phyloP scores from a whole-genome alignment of 2,329 filamentous ascomycete species.

The Exserohilum turcica region DNA sequence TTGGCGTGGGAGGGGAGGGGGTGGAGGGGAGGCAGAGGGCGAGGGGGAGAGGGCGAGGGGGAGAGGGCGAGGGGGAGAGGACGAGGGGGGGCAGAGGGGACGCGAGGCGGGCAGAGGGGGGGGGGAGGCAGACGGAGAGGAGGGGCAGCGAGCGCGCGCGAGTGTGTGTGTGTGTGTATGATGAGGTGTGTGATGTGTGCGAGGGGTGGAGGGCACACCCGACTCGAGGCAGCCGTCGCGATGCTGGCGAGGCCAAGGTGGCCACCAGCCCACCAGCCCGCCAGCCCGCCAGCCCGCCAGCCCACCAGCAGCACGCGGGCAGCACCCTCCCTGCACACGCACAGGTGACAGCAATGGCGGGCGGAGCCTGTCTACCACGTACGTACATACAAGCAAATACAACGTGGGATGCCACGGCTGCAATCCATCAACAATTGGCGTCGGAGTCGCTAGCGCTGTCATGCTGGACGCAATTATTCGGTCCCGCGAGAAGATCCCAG shows the following conservation, averaged over 20 bases:
- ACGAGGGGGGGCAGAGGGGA: neutral
- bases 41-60: neutral
- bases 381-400: constrained; percentile 1
- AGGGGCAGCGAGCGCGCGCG: neutral
- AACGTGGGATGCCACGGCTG: neutral
- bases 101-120: too few relatives aligned
- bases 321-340: neutral
- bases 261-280: neutral
- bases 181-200: neutral
- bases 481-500: constrained; percentile 21
- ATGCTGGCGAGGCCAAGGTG: neutral
- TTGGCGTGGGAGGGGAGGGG: too few relatives aligned
- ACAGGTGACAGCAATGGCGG: neutral
- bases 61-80: neutral
- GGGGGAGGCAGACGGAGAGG: neutral
- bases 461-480: constrained; percentile 17
- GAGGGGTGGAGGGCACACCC: neutral
- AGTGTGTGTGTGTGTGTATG: neutral
- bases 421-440: constrained; percentile 11
- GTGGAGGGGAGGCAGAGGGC: neutral
- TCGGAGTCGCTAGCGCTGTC: constrained; percentile 14
- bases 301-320: neutral
- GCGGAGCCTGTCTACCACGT: too few relatives aligned
- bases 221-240: neutral
- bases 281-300: neutral